Evolutionary conservation across 345 rosid genomes (phyloP), one percentile per base, ranked within the genome.

Genomic region (Pelargonium nanum): DNA sequence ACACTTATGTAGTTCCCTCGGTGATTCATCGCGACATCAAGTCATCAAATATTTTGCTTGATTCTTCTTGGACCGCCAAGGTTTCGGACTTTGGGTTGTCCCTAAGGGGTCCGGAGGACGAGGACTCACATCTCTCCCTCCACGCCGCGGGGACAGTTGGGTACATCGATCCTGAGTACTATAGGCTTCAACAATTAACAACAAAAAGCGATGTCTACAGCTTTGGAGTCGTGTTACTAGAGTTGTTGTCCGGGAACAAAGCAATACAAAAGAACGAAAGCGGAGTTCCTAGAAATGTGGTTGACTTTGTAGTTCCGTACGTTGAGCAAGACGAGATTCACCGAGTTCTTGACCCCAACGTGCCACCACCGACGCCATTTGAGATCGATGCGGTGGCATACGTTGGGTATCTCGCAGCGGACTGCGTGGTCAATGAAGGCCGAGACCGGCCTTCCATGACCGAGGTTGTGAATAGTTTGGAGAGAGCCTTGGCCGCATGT

Each of bases 11-110:
- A 0, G 77, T 76, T 10, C 95, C 97, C 16, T 72, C 78, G 0
- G 63, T 87, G 74, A 90, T 90, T 25, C 97, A 90, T 71, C 89
- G 97, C 0, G 97, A 90, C 61, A 85, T 90, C 52, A 90, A 90
- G 72, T 77, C 93, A 1, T 82, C 97, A 0, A 90, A 90, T 78
- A 85, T 90, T 16, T 67, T 90, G 13, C 79, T 90, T 0, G 82
- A 85, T 59, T 56, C 63, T 51, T 53, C 10, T 1, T 82, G 95
- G 89, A 74, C 69, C 0, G 89, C 95, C 20, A 90, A 85, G 58
- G 89, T 90, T 3, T 87, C 95, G 0, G 95, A 90, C 72, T 90
- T 90, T 1, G 93, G 97, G 0, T 82, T 90, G 2, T 90, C 93
- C 6, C 68, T 82, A 44, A 71, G 77, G 73, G 87, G 89, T 23